Evolutionary conservation across 1,284 basidiomycete genomes (phyloP).

Genomic region (Chiua sp.): DNA sequence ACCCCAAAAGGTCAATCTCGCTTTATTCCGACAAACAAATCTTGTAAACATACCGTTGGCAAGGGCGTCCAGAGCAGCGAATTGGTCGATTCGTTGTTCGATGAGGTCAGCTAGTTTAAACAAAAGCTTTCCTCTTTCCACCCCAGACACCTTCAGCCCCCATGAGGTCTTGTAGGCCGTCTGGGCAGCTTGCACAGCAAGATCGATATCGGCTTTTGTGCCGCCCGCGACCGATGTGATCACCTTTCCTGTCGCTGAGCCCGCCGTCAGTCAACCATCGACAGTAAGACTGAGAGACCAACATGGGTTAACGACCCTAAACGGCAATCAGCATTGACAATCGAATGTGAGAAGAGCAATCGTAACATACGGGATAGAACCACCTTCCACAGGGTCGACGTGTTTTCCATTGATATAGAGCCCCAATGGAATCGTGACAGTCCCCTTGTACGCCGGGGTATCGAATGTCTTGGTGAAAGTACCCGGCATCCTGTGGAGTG

Average conservation of each 20-base stretch:
- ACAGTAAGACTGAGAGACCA: not conserved
- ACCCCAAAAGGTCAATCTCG: slow-evolving; percentile 9
- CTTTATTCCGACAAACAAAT: slow-evolving; percentile 22
- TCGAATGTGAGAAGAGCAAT: not conserved
- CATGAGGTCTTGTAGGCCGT: slow-evolving; percentile 70
- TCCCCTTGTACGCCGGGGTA: slow-evolving; percentile 32
- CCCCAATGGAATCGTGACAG: slow-evolving; percentile 28
- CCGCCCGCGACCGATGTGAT: slow-evolving; percentile 75
- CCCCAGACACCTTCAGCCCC: slow-evolving; percentile 57
- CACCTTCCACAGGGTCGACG: not conserved
- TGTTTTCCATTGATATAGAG: slow-evolving; percentile 35
- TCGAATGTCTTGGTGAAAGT: slow-evolving; percentile 27
- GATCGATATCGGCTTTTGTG: slow-evolving; percentile 72
- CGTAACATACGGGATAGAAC: too few relatives aligned
- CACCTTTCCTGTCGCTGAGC: slow-evolving; percentile 68
- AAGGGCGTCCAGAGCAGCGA: slow-evolving; percentile 64
- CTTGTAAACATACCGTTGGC: slow-evolving; percentile 72
- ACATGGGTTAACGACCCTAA: slow-evolving; percentile 32
- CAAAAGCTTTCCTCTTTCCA: slow-evolving; percentile 57
- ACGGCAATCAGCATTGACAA: not conserved
- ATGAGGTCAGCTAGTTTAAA: slow-evolving; percentile 63
- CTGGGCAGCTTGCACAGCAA: slow-evolving; percentile 78
- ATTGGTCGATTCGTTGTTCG: slow-evolving; percentile 63
- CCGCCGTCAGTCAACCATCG: not conserved
- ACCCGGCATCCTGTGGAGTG: slow-evolving; percentile 19